These are phyloP conservation scores for Solanum pimpinellifolium DNA, from an alignment of 257 asterid genomes.

Conservation along the genomic window DNA sequence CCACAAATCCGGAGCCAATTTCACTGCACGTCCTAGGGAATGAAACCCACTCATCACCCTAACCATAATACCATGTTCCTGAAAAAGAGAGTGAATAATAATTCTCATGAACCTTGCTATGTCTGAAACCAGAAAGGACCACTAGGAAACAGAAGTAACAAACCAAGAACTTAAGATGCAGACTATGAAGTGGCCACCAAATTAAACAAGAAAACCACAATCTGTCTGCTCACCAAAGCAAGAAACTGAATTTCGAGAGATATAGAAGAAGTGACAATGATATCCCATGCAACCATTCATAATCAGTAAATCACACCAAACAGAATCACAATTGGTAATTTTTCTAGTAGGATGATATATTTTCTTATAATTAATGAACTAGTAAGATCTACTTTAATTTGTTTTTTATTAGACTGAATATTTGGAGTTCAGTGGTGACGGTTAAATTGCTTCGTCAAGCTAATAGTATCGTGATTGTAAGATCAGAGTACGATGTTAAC, in stretches of 20 bases:
- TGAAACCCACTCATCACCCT: slow-evolving; percentile 51
- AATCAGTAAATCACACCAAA: background rate
- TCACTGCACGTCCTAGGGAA: slow-evolving; percentile 51
- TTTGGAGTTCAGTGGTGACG: background rate
- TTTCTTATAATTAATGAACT: background rate
- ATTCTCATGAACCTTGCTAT: background rate
- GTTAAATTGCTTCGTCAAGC: background rate
- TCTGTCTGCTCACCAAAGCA: background rate
- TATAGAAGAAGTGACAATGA: background rate
- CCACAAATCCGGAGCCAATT: slow-evolving; percentile 73
- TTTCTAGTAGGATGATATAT: background rate
- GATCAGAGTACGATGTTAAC: background rate
- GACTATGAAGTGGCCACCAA: background rate
- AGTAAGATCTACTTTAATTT: background rate
- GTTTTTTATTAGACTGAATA: background rate
- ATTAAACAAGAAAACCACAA: background rate
- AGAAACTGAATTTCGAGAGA: background rate
- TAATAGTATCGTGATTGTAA: background rate
- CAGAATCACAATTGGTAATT: background rate
- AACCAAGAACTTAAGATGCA: background rate
- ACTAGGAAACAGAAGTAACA: background rate
- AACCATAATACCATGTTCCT: slow-evolving; percentile 40
- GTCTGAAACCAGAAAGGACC: background rate
- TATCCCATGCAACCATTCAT: background rate
- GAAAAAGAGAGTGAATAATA: slow-evolving; percentile 1